phyloP scores from a whole-genome alignment of 1,139 yeast species.

The Nakaseomyces bracarensis region DNA sequence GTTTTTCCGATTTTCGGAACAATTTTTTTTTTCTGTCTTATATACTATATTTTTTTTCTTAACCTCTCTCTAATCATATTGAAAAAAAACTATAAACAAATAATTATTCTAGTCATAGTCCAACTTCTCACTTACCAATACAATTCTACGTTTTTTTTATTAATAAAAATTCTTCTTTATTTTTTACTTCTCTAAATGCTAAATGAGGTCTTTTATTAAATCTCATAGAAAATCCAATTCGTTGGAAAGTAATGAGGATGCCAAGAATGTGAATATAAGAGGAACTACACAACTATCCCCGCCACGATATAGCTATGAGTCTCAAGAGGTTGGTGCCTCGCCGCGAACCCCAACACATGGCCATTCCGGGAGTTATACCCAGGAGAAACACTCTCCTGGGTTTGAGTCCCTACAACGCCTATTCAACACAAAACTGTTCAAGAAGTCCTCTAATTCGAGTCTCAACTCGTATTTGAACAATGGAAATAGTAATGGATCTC shows the following conservation, averaged over 20 bases:
- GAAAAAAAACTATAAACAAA: not conserved
- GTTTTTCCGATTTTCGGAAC: too few species aligned
- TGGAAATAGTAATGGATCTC: not conserved
- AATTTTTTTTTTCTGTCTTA: too few species aligned
- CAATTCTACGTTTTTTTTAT: too few species aligned
- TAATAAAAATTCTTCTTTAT: too few species aligned
- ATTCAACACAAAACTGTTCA: constrained; percentile 26
- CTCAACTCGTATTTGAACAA: constrained; percentile 11
- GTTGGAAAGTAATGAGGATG: constrained; percentile 16
- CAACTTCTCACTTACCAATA: too few species aligned
- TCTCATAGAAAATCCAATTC: constrained; percentile 33
- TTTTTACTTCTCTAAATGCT: too few species aligned
- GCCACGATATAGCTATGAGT: constrained; percentile 19
- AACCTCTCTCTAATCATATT: not conserved
- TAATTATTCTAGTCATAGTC: too few species aligned
- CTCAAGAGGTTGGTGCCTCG: constrained; percentile 11
- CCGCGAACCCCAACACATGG: constrained; percentile 18
- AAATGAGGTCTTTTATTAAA: constrained; percentile 35
- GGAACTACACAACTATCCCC: constrained; percentile 15
- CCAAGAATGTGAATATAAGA: not conserved
- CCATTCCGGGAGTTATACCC: constrained; percentile 9
- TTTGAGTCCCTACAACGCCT: constrained; percentile 29
- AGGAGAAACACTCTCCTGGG: constrained; percentile 20
- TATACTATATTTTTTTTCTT: too few species aligned
- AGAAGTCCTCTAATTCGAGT: constrained; percentile 19